These are phyloP conservation scores for Vitrella brassicaformis DNA, from an alignment of 73 alveolate species.

Conservation along the genomic window DNA sequence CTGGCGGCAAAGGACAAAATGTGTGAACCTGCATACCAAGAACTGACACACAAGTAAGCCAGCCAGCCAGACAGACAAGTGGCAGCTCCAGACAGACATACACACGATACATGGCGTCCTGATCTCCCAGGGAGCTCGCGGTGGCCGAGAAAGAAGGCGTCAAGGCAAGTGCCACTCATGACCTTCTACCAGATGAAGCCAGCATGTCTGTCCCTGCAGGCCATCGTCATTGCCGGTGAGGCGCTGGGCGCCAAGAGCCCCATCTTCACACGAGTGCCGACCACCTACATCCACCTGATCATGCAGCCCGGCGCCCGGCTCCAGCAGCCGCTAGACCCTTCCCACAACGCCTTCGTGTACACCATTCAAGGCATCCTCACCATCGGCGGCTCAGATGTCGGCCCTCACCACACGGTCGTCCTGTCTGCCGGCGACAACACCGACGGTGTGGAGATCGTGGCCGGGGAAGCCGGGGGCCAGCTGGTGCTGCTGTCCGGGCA, in stretches of 20 bases:
- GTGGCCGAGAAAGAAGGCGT: too few relatives aligned
- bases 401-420: conserved; percentile 13
- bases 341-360: conserved; percentile 54
- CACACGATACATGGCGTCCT: too few relatives aligned
- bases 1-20: conserved; percentile 47
- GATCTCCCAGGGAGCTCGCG: too few relatives aligned
- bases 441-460: too few relatives aligned
- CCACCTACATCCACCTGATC: conserved; percentile 53
- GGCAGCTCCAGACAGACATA: too few relatives aligned
- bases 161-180: too few relatives aligned
- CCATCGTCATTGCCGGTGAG: conserved; percentile 66
- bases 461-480: conserved; percentile 6
- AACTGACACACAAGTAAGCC: conserved; percentile 36
- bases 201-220: too few relatives aligned
- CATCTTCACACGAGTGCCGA: conserved; percentile 67
- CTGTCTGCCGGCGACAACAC: too few relatives aligned
- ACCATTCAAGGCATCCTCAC: conserved; percentile 45
- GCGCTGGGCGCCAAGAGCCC: conserved; percentile 71
- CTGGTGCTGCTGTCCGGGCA: conserved; percentile 62
- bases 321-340: conserved; percentile 47
- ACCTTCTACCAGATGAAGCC: too few relatives aligned
- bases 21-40: conserved; percentile 69
- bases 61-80: conserved; percentile 43
- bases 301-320: conserved; percentile 39
- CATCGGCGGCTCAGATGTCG: conserved; percentile 15